Conservation (phyloP, 73 alveolate genomes). For the Durusdinium trenchii region DNA sequence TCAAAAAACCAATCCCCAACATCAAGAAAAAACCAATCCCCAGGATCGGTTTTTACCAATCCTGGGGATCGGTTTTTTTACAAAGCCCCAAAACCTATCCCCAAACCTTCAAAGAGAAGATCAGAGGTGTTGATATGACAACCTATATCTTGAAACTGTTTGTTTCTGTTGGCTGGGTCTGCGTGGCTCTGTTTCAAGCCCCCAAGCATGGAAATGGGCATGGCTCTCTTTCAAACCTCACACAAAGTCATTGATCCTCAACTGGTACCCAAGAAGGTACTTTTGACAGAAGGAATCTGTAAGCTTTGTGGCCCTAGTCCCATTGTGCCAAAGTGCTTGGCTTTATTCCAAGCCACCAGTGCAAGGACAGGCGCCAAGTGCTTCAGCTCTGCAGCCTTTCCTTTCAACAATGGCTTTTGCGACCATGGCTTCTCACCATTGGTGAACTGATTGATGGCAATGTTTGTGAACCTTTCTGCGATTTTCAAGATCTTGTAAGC, state of each 20-base stretch:
- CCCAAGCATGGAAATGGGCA: no score
- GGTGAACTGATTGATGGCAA: background rate
- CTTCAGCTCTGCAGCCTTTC: background rate
- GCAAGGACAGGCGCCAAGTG: background rate
- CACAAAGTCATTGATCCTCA: background rate
- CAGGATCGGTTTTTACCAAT: no score
- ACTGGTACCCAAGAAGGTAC: background rate
- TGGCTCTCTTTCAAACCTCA: no score
- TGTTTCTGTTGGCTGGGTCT: no score
- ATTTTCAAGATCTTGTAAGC: background rate
- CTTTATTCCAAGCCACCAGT: conserved; percentile 4
- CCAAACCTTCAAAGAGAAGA: no score
- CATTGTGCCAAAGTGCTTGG: background rate
- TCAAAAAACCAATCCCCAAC: no score
- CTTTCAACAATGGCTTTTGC: background rate
- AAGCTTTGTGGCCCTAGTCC: background rate
- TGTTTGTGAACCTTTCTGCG: background rate
- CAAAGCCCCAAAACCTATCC: no score
- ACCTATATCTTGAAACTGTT: no score
- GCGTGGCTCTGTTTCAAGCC: no score
- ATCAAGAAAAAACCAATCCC: no score
- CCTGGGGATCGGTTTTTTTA: no score
- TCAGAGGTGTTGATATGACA: no score
- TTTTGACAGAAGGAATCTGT: background rate
- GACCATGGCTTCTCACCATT: background rate